Evolutionary conservation across 768 basidiomycete species (phyloP).

Genomic region (Collybia mongolica): DNA sequence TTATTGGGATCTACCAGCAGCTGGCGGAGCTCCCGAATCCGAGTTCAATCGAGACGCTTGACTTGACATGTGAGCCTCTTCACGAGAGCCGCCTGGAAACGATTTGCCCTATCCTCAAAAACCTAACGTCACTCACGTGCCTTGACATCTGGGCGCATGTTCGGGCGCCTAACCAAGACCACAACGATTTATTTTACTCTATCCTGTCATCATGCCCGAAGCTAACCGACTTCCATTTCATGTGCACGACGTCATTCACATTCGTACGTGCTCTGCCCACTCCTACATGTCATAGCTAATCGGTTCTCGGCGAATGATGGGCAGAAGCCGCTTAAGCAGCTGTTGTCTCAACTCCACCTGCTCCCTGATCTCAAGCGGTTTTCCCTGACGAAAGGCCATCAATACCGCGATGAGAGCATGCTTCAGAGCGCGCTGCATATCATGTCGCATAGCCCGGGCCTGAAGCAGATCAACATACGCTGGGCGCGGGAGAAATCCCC

Average conservation of each 20-base stretch:
- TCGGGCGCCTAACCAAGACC: constrained; percentile 28
- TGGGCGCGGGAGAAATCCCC: constrained; percentile 47
- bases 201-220: constrained; percentile 34
- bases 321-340: constrained; percentile 41
- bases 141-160: constrained; percentile 51
- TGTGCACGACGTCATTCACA: constrained; percentile 48
- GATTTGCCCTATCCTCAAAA: constrained; percentile 32
- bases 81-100: constrained; percentile 32
- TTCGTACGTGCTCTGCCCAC: constrained; percentile 24
- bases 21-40: constrained; percentile 36
- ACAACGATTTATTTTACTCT: constrained; percentile 30
- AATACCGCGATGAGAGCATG: constrained; percentile 46
- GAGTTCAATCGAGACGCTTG: constrained; percentile 35
- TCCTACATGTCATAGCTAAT: not conserved
- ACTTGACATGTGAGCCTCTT: constrained; percentile 49
- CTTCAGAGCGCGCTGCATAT: constrained; percentile 37
- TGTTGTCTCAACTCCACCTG: constrained; percentile 33
- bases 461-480: constrained; percentile 44
- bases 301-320: not conserved
- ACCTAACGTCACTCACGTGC: constrained; percentile 34
- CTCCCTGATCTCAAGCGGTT: constrained; percentile 42
- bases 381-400: constrained; percentile 48
- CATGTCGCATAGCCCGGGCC: constrained; percentile 26
- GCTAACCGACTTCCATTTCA: constrained; percentile 47
- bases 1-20: constrained; percentile 48